phyloP scores from a whole-genome alignment of 2,329 filamentous ascomycete species.

The Blastomyces gilchristii region DNA sequence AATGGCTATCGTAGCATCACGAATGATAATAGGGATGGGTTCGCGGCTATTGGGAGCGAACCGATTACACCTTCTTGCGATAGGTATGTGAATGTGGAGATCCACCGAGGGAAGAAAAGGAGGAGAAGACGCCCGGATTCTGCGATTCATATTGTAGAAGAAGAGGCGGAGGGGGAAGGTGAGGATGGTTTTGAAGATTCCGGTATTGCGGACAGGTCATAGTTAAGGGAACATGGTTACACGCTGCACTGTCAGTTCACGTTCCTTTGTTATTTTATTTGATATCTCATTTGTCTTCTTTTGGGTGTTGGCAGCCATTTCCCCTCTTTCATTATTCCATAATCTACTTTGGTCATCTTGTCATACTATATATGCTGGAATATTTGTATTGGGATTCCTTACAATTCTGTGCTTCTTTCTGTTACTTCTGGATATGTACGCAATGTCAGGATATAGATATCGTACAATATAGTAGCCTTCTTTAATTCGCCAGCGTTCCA shows the following conservation, averaged over 20 bases:
- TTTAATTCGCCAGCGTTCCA: not conserved
- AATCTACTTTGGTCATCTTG: not conserved
- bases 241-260: not conserved
- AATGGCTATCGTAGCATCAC: constrained; percentile 9
- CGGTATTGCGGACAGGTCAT: not conserved
- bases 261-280: not conserved
- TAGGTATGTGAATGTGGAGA: constrained; percentile 35
- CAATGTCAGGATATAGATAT: not conserved
- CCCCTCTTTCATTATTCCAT: not conserved
- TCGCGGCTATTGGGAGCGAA: constrained; percentile 23
- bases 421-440: not conserved
- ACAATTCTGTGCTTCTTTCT: not conserved
- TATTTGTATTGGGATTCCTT: not conserved
- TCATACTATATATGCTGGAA: not conserved
- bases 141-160: constrained; percentile 31
- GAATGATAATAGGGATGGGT: constrained; percentile 8
- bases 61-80: constrained; percentile 36
- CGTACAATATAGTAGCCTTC: not conserved
- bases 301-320: not conserved
- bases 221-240: not conserved
- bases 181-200: constrained; percentile 2
- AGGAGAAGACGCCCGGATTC: constrained; percentile 29
- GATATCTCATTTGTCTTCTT: not conserved
- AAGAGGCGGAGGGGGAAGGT: constrained; percentile 20
- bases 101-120: constrained; percentile 30